Base-by-base conservation (phyloP, 139 green algal genomes). In the Nannochloris sp. region DNA sequence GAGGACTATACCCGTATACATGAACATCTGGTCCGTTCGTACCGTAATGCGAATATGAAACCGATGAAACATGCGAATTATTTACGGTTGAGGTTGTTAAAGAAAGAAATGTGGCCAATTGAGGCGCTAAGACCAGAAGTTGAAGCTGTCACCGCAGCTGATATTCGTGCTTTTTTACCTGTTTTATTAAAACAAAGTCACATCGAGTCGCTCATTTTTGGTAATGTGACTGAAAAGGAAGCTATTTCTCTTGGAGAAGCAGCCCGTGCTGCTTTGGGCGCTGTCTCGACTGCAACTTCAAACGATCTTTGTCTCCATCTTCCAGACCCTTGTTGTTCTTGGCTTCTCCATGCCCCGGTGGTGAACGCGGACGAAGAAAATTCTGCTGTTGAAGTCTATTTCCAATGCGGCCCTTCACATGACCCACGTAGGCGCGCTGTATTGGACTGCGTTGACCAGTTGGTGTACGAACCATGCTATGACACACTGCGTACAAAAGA, bases 401-500 rank as follows among this genome's bases (percentile, higher is more conserved):
- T 85, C 35, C 84, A 64, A 54, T n/a, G n/a, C 19, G 48, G 64
- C 51, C 45, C 24, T 39, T 19, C 61, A 30, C 5, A n/a, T n/a
- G n/a, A 24, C 12, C 19, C 42, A 38, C 35, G 9, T 19, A n/a
- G 15, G 14, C 36, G 83, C 3, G 80, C 81, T 5, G 19, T 83
- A 30, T 36, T 91, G 54, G 89, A 93, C 65, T 67, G 95, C 19
- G 34, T 89, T 1, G 83, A 92, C 36, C 87, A 92, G 71, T 57
- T 95, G 15, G 32, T 87, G 30, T 71, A 69, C 51, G 89, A 96
- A 78, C 87, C 90, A 3, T 77, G 67, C 59, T 97, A 89, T 73
- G 77, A 96, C 73, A 74, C 54, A 39, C 81, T 96, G 51, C 78
- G 89, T 58, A 98, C 92, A 46, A 89, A 96, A 82, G 80, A 98